Percentiles rank a stretch among this genome's conserved stretches.
Evolutionary conservation across 78 protist species (phyloP).

Genomic region (Salpingoeca rosetta): DNA sequence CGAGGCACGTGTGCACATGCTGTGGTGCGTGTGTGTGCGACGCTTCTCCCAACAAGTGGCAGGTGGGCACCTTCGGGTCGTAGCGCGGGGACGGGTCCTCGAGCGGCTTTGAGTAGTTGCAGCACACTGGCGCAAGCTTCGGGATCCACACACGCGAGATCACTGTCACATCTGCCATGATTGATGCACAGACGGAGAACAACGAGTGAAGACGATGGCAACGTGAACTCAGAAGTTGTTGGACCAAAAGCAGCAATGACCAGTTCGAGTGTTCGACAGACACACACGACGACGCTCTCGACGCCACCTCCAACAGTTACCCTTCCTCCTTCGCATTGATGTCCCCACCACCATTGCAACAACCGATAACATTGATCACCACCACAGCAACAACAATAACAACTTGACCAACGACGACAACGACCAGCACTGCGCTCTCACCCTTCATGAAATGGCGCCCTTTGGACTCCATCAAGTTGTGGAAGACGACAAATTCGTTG

Average conservation of each 20-base stretch:
- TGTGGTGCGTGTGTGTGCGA: not conserved
- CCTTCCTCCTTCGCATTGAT: too few relatives aligned
- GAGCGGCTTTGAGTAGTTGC: not conserved
- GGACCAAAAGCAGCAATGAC: too few relatives aligned
- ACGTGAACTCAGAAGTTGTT: too few relatives aligned
- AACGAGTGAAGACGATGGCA: too few relatives aligned
- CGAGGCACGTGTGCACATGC: not conserved
- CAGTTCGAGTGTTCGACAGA: too few relatives aligned
- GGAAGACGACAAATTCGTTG: not conserved
- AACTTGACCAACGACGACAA: not conserved
- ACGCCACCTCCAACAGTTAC: too few relatives aligned
- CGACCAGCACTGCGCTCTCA: not conserved
- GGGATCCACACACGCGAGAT: slow-evolving; percentile 30
- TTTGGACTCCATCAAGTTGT: not conserved
- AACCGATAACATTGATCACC: too few relatives aligned
- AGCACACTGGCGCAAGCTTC: not conserved
- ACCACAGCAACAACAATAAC: too few relatives aligned
- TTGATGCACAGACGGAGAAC: too few relatives aligned
- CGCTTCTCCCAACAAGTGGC: not conserved
- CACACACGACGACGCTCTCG: too few relatives aligned
- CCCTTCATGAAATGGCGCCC: not conserved
- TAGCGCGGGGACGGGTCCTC: slow-evolving; percentile 22
- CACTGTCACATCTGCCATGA: slow-evolving; percentile 8
- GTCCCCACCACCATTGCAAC: too few relatives aligned
- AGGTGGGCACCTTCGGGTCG: slow-evolving; percentile 4